These are phyloP conservation scores for Pseudogymnoascus sp. DNA, from an alignment of 2,329 filamentous ascomycete species.

Conservation along the genomic window DNA sequence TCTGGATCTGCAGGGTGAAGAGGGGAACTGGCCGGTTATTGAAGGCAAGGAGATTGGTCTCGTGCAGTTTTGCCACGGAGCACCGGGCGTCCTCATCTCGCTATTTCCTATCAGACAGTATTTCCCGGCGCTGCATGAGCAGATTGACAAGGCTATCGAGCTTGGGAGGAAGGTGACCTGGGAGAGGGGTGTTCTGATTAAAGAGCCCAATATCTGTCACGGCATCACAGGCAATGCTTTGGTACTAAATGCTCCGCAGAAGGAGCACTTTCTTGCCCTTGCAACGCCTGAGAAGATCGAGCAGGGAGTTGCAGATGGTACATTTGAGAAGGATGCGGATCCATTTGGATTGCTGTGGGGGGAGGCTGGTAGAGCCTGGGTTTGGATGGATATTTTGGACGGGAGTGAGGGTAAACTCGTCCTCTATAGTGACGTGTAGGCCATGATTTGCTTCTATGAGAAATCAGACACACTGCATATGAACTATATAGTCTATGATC, in stretches of 20 bases:
- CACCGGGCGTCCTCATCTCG: constrained; percentile 53
- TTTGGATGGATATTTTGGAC: constrained; percentile 33
- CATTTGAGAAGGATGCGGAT: constrained; percentile 43
- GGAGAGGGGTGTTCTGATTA: constrained; percentile 51
- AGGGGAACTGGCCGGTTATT: constrained; percentile 53
- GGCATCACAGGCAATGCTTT: constrained; percentile 58
- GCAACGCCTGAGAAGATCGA: constrained; percentile 49
- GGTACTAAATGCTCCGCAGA: constrained; percentile 27
- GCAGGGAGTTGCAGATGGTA: constrained; percentile 43
- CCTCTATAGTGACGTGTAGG: background rate
- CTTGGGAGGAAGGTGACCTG: constrained; percentile 46
- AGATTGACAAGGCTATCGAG: constrained; percentile 45
- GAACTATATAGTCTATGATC: background rate
- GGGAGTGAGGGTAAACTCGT: constrained; percentile 6
- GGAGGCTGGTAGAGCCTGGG: constrained; percentile 41
- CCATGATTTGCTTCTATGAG: background rate
- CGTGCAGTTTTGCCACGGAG: constrained; percentile 62
- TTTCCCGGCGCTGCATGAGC: constrained; percentile 46
- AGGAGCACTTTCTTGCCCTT: constrained; percentile 50
- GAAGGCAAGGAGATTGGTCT: constrained; percentile 39
- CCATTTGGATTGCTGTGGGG: constrained; percentile 43
- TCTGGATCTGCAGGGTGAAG: constrained; percentile 50
- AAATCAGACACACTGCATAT: background rate
- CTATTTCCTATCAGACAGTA: constrained; percentile 47
- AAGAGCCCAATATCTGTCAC: constrained; percentile 59